Evolutionary conservation across 768 basidiomycete species (phyloP), one percentile per base, ranked within the genome.

Genomic region (Panaeolus papilionaceus): DNA sequence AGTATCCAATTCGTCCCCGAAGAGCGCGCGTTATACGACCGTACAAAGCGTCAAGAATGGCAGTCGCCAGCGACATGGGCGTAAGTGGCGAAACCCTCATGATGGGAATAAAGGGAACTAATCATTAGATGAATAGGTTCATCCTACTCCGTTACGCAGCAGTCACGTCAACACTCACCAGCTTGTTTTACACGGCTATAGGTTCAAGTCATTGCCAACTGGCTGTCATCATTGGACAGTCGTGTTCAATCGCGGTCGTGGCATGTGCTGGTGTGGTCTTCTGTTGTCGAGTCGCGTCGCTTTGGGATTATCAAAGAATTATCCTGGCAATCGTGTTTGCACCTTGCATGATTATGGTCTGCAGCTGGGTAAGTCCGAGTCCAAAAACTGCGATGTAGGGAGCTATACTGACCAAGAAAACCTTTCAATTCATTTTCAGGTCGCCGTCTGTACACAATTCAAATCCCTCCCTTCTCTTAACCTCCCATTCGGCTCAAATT

Each of bases 121-220:
- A 44, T 16, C 2, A 6, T 16, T 44, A 12, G 14, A 16, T 44
- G 42, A 44, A 16, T 45, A 80, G 78, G 37, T 80, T 79, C 69
- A 71, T 80, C 40, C 61, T 75, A 38, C 74, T 80, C 38, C 76
- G 79, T 39, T 80, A 80, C 65, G 74, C 78, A 14, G 74, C 76
- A 4, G 66, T 80, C 14, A 69, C 74, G 11, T 78, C 79, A 3
- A 72, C 76, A 0, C 63, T 78, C 33, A 72, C 76, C 2, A 71
- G 73, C 18, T 54, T 79, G 9, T 74, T 78, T 38, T 76, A 77
- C 45, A 74, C 76, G 12, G 74, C 76, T 1, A 65, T 78, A 20
- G 72, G 74, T 64, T 75, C 71, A 40, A 64, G 68, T 8, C 71
- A 76, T 58, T 81, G 79, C 63, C 77, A 78, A 63, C 65, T 73